These are phyloP conservation scores for Teunomyces lycoperdinae DNA, from an alignment of 805 yeast species.

Conservation along the genomic window DNA sequence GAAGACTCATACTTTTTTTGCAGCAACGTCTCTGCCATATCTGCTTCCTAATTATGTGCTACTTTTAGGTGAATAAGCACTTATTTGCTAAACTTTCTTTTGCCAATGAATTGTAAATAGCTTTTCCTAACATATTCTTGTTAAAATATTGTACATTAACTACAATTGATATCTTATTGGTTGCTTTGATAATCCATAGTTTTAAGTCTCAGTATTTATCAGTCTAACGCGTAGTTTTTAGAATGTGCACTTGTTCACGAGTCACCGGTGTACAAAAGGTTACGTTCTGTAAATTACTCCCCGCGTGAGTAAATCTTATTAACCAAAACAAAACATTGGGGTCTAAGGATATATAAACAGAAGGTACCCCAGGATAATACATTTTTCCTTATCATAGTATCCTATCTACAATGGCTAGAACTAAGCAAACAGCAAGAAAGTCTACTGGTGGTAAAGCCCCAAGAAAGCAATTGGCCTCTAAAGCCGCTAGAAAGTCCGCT, in stretches of 20 bases:
- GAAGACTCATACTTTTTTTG: neutral
- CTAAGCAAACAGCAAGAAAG: conserved; percentile 92
- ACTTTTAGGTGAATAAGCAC: too few species aligned
- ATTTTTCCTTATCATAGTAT: conserved; percentile 2
- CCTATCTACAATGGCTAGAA: conserved; percentile 69
- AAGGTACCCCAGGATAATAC: neutral
- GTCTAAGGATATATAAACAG: neutral
- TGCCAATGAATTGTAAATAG: too few species aligned
- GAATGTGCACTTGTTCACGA: neutral
- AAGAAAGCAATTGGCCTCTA: conserved; percentile 89
- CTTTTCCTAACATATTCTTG: too few species aligned
- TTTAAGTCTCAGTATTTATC: neutral
- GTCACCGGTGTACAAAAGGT: neutral
- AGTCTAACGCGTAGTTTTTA: neutral
- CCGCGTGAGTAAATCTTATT: neutral
- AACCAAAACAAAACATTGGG: neutral
- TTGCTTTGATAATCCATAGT: too few species aligned
- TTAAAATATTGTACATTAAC: neutral
- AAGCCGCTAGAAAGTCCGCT: conserved; percentile 91
- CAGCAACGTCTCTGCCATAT: neutral
- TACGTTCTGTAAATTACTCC: neutral
- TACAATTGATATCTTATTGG: too few species aligned
- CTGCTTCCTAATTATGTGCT: too few species aligned
- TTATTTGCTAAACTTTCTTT: too few species aligned
- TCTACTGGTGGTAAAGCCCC: conserved; percentile 96